Base-by-base conservation (phyloP, 495 filamentous ascomycete genomes). In the Neurospora tetraspora region DNA sequence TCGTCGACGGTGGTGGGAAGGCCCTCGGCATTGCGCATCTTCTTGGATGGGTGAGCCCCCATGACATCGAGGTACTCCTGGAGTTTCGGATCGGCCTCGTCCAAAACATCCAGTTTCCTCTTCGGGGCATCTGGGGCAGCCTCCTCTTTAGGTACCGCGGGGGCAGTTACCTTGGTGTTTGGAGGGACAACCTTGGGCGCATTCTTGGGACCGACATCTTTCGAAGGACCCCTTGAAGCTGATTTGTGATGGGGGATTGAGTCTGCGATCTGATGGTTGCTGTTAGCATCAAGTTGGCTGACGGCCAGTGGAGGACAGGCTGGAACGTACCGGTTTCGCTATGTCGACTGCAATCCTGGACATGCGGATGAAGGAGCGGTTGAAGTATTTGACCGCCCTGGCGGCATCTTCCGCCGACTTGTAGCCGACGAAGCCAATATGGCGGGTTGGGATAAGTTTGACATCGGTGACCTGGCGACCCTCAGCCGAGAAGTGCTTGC, bases 401-500 rank as follows among this genome's bases (percentile, higher is more conserved):
- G 86, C 82, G 69, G 96, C 96, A 76, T 91, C 91, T 74, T 94
- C 88, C 59, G 89, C 85, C 70, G 88, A 93, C 82, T 92, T 95
- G 86, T 94, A 98, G 73, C 96, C 96, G 73, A 99, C 89, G 86
- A 97, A 99, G 75, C 94, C 96, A 83, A 99, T 97, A 71, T 94
- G 88, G 77, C 96, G 89, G 76, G 92, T 88, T 23, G 94, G 89
- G 79, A 98, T 90, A 73, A 97, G 87, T 85, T 94, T 96, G 72
- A 92, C 89, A 84, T 98, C 96, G 68, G 96, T 98, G 78, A 97
- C 89, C 43, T 86, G 81, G 76, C 89, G 88, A 73, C 89, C 89
- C 77, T 88, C 89, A 27, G 83, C 82, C 71, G 91, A 87, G 81
- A 99, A 99, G 82, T 98, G 94, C 77, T 90, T 92, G 77, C 88